phyloP scores from a whole-genome alignment of 306 rosid genomes.

The Cucumis sativus region Cucumber_9930_V3 NC_026655.2:18750001-18750500 shows the following conservation, averaged over 20 bases:
- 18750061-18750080: background rate
- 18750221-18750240: constrained; percentile 4
- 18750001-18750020: no score
- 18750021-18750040: background rate
- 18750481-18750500: no score
- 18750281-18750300: background rate
- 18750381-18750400: no score
- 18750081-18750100: background rate
- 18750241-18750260: background rate
- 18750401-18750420: no score
- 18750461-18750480: no score
- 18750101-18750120: background rate
- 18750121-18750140: background rate
- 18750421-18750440: no score
- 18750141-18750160: background rate
- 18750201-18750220: constrained; percentile 7
- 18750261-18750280: background rate
- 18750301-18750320: background rate
- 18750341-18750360: background rate
- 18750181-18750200: background rate
- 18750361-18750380: no score
- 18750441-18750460: no score
- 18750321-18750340: background rate
- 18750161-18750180: constrained; percentile 3
- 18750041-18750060: background rate